Evolutionary conservation across 2,329 filamentous ascomycete genomes (phyloP).

Genomic region (Lasiodiplodia sp.): DNA sequence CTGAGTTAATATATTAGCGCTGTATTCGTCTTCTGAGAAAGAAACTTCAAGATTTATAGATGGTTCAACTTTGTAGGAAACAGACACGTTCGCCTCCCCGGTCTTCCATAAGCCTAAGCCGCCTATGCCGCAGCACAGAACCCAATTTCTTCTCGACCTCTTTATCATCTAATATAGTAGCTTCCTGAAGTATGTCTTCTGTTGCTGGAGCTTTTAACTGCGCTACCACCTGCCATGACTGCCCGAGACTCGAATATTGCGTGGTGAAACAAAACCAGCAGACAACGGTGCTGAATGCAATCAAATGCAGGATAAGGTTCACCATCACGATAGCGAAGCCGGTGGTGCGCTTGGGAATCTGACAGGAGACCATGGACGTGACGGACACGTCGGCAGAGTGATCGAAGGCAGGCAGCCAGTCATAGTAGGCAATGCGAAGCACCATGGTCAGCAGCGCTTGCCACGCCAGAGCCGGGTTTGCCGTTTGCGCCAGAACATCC

Average conservation of each 20-base stretch:
- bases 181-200: background rate
- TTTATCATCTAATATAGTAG: background rate
- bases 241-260: background rate
- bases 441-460: constrained; percentile 4
- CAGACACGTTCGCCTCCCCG: background rate
- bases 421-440: background rate
- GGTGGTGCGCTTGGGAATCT: background rate
- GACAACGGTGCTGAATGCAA: background rate
- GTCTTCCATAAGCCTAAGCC: background rate
- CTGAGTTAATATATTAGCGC: no score
- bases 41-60: no score
- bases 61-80: no score
- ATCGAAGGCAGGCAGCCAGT: constrained; percentile 10
- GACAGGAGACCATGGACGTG: background rate
- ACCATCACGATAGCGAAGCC: background rate
- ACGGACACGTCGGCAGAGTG: background rate
- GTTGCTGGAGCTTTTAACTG: background rate
- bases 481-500: background rate
- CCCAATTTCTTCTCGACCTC: background rate
- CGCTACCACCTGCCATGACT: background rate
- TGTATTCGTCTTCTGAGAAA: no score
- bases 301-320: background rate
- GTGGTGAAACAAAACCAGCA: background rate
- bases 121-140: background rate
- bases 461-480: background rate